A percentile compares a stretch with the other conserved stretches of the same genome.
Evolutionary conservation across 2,329 filamentous ascomycete genomes (phyloP).

Genomic region (Sordariomycetes sp.): DNA sequence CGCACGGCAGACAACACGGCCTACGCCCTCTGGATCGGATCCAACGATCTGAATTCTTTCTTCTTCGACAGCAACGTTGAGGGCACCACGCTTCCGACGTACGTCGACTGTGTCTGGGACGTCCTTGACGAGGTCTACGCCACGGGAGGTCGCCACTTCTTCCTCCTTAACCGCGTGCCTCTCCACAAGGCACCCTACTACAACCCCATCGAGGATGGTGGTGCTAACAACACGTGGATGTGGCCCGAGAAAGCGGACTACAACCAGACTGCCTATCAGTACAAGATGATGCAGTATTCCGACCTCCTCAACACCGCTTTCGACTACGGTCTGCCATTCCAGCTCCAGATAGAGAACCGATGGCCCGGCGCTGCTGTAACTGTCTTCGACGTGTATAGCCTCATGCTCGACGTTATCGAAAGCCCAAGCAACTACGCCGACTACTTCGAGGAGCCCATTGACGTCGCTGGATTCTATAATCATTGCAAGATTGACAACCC

Average conservation of each 20-base stretch:
- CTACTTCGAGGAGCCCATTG: too few species aligned
- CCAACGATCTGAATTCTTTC: constrained; percentile 68
- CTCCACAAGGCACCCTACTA: constrained; percentile 60
- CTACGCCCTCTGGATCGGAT: constrained; percentile 71
- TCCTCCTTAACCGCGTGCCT: constrained; percentile 59
- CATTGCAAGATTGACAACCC: too few species aligned
- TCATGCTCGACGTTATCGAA: constrained; percentile 53
- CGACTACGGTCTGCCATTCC: constrained; percentile 35
- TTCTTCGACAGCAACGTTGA: constrained; percentile 51
- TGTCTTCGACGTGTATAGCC: constrained; percentile 54
- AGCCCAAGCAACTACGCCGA: too few species aligned
- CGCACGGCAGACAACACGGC: constrained; percentile 49
- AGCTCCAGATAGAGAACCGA: constrained; percentile 28
- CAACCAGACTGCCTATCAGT: constrained; percentile 33
- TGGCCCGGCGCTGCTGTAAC: constrained; percentile 52
- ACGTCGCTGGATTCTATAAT: too few species aligned
- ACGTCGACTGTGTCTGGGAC: constrained; percentile 57
- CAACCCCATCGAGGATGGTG: constrained; percentile 31
- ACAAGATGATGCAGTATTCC: constrained; percentile 34
- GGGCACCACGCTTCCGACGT: constrained; percentile 51
- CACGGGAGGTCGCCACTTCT: constrained; percentile 58
- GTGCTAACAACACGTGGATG: constrained; percentile 12
- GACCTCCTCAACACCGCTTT: constrained; percentile 36
- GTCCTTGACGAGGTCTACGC: constrained; percentile 53
- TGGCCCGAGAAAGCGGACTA: constrained; percentile 13